Percentiles rank a stretch among this genome's conserved stretches.
These are phyloP conservation scores for Aspergillus homomorphus DNA, from an alignment of 495 filamentous ascomycete genomes.

Conservation along the genomic window DNA sequence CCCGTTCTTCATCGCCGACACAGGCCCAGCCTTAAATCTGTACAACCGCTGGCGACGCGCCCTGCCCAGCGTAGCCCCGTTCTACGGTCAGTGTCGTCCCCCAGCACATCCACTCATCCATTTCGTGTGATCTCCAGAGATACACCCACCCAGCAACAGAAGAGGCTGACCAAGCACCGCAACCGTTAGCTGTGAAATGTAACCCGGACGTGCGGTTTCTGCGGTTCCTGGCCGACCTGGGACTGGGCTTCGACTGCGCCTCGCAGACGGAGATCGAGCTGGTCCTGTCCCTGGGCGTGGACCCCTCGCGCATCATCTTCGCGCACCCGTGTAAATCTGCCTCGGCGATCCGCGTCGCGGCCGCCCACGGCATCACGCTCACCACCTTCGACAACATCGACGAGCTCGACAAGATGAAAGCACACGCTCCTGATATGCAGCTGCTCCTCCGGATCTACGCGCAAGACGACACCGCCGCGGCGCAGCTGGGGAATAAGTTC, in stretches of 20 bases:
- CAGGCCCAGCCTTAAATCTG: neutral
- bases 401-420: slow-evolving; percentile 32
- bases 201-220: slow-evolving; percentile 30
- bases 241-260: slow-evolving; percentile 35
- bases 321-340: slow-evolving; percentile 33
- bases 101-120: neutral
- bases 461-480: slow-evolving; percentile 23
- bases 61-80: neutral
- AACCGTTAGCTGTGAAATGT: slow-evolving; percentile 35
- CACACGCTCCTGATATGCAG: slow-evolving; percentile 21
- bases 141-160: neutral
- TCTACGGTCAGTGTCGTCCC: neutral
- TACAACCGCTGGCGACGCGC: neutral
- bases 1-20: neutral
- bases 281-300: slow-evolving; percentile 28
- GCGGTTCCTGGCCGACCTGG: slow-evolving; percentile 22
- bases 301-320: slow-evolving; percentile 32
- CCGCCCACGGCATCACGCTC: slow-evolving; percentile 15
- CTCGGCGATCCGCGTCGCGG: slow-evolving; percentile 22
- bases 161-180: neutral
- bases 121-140: too few relatives aligned
- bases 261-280: slow-evolving; percentile 28
- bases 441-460: slow-evolving; percentile 33
- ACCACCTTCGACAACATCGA: slow-evolving; percentile 39
- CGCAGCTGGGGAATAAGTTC: slow-evolving; percentile 30